Base-by-base conservation (phyloP, 106 monocot genomes). In the Hemerocallis citrina region DNA sequence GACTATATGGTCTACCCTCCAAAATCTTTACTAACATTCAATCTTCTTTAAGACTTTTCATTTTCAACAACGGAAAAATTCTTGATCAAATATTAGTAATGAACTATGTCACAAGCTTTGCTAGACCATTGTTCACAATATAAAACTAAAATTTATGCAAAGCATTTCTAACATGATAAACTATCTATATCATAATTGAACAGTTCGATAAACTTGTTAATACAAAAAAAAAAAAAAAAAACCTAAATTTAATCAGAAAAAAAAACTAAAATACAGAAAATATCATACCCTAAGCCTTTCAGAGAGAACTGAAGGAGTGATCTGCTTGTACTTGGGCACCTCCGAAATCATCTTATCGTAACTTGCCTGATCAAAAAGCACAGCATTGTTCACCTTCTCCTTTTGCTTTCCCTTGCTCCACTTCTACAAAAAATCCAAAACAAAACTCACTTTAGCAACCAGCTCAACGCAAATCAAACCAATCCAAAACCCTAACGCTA, bases 331-430 rank as follows among this genome's bases (percentile, higher is more conserved):
- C 61, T 70, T 70, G 38, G 70, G 70, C 9, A 70, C 70, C 41
- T 70, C 70, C 12, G 40, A 20, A 31, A 70, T 60, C 70, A 70
- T 70, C 61, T 70, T 70, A 41, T 70, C 70, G 27, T 70, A 70
- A 25, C 52, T 70, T 25, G 61, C 61, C 52, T 61, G 70, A 61
- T 70, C 68, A 36, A 68, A 68, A 1, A 68, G 37, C 34, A 68
- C 68, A 0, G 68, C 58, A 24, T 68, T 68, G 48, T 68, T 68
- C 46, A 68, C 68, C 59, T 68, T 68, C 59, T 68, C 70, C 69
- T 69, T 69, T 52, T 69, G 69, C 39, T 69, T 69, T 40, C 69
- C 69, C 69, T 69, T 69, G 60, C 69, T 69, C 69, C 69, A 69
- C 40, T 69, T 61, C 69, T 69, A 24, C 59, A 49, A 14, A n/a